Base-by-base conservation (phyloP, 2,329 filamentous ascomycete genomes). In the Cladosporium sp. region DNA sequence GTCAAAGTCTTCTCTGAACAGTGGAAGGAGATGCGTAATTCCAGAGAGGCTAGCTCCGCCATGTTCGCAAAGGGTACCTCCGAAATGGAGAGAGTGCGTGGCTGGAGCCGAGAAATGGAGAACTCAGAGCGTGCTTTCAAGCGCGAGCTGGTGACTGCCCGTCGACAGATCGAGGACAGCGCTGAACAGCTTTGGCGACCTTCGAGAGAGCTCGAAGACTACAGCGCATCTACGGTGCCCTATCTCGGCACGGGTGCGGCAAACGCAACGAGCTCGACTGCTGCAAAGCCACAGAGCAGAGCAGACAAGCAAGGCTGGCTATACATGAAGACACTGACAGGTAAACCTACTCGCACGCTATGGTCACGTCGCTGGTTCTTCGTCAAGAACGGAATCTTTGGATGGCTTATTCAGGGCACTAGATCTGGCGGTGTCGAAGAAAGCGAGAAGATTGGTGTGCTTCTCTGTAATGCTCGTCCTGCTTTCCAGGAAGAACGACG, bases 351-450 rank as follows among this genome's bases (percentile, higher is more conserved):
- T 15, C 86, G 94, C 68, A 92, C 93, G n/a, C 86, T 87, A 49
- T 99, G 95, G 95, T 86, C 92, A 30, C 87, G 92, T 67, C 86
- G 94, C 63, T 99, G 95, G 95, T 97, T 95, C 75, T 98, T 97
- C 77, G 90, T 97, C 72, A 93, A 94, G 70, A 90, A 96, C 74
- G 94, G 95, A 47, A 95, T 98, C 66, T 98, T 99, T 78, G 95
- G 95, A 26, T 98, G 93, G 88, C 84, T 99, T 5, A 87, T 95
- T 24, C 93, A 96, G 73, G 91, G 92, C 3, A 83, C 88, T 0
- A 88, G 93, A 66, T 89, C 88, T 54, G 89, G 88, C 54, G 94
- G 93, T 38, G 95, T 99, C 26, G 88, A 98, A 71, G 94, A 98
- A 77, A 96, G 93, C 57, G 95, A 99, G 74, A 93, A 96, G 80